A percentile compares a stretch with the other conserved stretches of the same genome.
These are phyloP conservation scores for Schrenkiella parvula DNA, from an alignment of 345 rosid genomes.

Conservation along the genomic window DNA sequence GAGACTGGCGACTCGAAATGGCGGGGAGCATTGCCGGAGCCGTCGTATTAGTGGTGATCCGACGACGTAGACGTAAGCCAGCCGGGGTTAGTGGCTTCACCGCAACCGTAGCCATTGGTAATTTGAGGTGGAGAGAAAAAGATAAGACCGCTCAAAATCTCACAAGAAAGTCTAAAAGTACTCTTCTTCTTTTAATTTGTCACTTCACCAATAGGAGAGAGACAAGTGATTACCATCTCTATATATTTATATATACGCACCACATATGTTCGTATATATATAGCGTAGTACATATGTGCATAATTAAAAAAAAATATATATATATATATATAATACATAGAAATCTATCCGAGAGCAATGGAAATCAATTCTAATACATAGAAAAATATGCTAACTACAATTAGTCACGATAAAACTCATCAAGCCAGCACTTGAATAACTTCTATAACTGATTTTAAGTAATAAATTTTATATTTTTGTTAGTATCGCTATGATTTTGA, in stretches of 20 bases:
- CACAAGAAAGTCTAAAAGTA: conserved; percentile 14
- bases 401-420: neutral
- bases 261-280: neutral
- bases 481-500: neutral
- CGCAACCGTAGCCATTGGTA: conserved; percentile 23
- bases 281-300: too few relatives aligned
- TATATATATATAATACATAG: neutral
- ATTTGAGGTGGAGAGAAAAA: conserved; percentile 12
- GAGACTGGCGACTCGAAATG: conserved; percentile 2
- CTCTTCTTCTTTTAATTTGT: conserved; percentile 6
- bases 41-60: neutral
- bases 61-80: conserved; percentile 9
- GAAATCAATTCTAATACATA: neutral
- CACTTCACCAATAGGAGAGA: conserved; percentile 15
- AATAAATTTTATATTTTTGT: neutral
- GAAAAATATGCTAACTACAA: neutral
- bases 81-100: conserved; percentile 12
- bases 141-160: conserved; percentile 20
- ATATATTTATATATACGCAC: neutral
- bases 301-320: too few relatives aligned
- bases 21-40: neutral
- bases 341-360: neutral
- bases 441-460: neutral
- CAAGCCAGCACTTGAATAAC: neutral
- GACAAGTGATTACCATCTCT: neutral